Evolutionary conservation across 371 early-diverging fungal genomes (phyloP).

Genomic region (Circinella umbellata): DNA sequence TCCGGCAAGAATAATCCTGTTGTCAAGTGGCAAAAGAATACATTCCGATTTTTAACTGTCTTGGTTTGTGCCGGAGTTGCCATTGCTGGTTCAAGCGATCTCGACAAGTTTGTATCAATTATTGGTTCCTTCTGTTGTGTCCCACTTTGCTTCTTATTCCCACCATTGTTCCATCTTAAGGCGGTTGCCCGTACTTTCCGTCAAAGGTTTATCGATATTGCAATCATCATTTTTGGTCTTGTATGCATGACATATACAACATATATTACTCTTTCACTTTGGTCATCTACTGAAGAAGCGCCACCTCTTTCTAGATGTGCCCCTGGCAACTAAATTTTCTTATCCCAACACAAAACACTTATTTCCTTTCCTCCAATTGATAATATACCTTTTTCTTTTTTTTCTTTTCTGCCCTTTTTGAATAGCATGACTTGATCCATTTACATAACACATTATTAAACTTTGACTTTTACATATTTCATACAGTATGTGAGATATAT

Average conservation of each 20-base stretch:
- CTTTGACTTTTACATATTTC: no score
- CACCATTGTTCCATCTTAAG: conserved; percentile 81
- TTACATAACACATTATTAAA: no score
- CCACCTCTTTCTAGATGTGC: conserved; percentile 39
- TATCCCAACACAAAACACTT: background rate
- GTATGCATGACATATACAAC: conserved; percentile 81
- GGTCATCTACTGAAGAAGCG: conserved; percentile 47
- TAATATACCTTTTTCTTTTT: no score
- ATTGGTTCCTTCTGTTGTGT: conserved; percentile 88
- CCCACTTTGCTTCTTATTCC: conserved; percentile 72
- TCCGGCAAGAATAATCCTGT: conserved; percentile 65
- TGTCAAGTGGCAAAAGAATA: conserved; percentile 91
- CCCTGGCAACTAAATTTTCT: conserved; percentile 13
- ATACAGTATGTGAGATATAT: no score
- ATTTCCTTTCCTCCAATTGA: no score
- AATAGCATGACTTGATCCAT: no score
- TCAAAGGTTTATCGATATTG: conserved; percentile 58
- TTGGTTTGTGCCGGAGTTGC: conserved; percentile 70
- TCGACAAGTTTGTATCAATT: conserved; percentile 87
- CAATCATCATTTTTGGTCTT: conserved; percentile 72
- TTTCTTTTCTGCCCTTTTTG: no score
- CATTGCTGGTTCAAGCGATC: conserved; percentile 70
- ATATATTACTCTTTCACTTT: conserved; percentile 70
- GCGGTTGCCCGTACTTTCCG: conserved; percentile 52
- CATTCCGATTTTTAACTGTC: conserved; percentile 68